These are phyloP conservation scores for Fusarium pseudocircinatum DNA, from an alignment of 2,329 filamentous ascomycete species.

Conservation along the genomic window DNA sequence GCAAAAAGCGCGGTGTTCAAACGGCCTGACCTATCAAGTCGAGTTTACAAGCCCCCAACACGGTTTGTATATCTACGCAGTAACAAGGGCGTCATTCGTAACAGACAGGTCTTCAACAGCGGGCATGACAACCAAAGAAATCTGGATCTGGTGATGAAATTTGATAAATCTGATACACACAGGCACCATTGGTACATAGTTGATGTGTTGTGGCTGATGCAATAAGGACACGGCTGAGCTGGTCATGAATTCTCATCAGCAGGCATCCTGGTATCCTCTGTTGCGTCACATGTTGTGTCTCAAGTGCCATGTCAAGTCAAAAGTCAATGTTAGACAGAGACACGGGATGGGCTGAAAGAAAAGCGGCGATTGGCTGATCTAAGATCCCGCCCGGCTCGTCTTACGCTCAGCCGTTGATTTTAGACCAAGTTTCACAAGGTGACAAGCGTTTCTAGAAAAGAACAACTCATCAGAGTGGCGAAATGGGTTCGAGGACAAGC, in stretches of 20 bases:
- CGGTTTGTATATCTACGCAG: background rate
- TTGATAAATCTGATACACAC: background rate
- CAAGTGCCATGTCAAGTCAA: background rate
- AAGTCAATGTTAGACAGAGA: background rate
- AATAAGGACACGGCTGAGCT: conserved; percentile 6
- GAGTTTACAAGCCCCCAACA: background rate
- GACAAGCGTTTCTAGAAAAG: conserved; percentile 24
- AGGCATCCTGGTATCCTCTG: background rate
- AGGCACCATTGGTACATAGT: background rate
- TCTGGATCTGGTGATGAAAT: background rate
- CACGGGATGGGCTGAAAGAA: background rate
- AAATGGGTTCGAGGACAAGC: conserved; percentile 1
- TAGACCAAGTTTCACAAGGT: conserved; percentile 7
- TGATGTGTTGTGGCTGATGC: conserved; percentile 8
- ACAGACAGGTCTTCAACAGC: background rate
- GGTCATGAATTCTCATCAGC: conserved; percentile 32
- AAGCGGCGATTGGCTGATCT: conserved; percentile 14
- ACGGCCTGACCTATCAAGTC: background rate
- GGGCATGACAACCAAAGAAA: background rate
- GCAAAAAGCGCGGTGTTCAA: background rate
- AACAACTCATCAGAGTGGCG: conserved; percentile 33
- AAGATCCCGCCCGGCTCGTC: conserved; percentile 14
- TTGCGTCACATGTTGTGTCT: conserved; percentile 30
- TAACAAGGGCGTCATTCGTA: background rate
- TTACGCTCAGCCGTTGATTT: background rate